Percentiles rank a stretch among this genome's conserved stretches.
These are phyloP conservation scores for Beta vulgaris DNA, from an alignment of 148 eudicot species.

Conservation along the genomic window DNA sequence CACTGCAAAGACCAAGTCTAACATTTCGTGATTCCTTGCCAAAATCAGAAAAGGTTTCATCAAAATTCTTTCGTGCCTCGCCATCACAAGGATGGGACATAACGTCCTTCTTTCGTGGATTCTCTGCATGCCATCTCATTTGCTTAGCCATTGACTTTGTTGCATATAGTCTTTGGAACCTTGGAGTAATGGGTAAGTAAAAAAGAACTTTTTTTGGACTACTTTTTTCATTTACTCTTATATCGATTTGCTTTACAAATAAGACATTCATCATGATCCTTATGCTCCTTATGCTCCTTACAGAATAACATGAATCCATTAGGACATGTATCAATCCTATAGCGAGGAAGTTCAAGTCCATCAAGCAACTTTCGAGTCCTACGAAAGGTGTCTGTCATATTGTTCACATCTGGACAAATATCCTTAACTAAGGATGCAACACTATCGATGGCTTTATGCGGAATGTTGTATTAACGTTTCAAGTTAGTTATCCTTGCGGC, in stretches of 20 bases:
- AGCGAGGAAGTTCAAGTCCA: not conserved
- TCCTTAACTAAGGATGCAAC: not conserved
- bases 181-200: no score
- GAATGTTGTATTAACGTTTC: slow-evolving; percentile 1
- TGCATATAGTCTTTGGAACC: no score
- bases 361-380: not conserved
- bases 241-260: not conserved
- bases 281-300: not conserved
- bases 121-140: no score
- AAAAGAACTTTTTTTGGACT: no score
- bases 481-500: slow-evolving; percentile 3
- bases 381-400: not conserved
- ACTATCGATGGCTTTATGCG: not conserved
- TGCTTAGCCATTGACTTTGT: no score
- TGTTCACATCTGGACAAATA: not conserved
- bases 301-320: slow-evolving; percentile 1
- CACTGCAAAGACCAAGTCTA: not conserved
- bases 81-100: no score
- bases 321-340: not conserved
- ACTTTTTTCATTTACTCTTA: no score
- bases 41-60: no score
- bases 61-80: no score
- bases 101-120: no score
- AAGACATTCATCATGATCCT: not conserved
- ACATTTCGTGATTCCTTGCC: not conserved